Percentiles rank a stretch among this genome's conserved stretches.
Evolutionary conservation across 2,329 filamentous ascomycete genomes (phyloP).

Genomic region (Blastomyces silverae): DNA sequence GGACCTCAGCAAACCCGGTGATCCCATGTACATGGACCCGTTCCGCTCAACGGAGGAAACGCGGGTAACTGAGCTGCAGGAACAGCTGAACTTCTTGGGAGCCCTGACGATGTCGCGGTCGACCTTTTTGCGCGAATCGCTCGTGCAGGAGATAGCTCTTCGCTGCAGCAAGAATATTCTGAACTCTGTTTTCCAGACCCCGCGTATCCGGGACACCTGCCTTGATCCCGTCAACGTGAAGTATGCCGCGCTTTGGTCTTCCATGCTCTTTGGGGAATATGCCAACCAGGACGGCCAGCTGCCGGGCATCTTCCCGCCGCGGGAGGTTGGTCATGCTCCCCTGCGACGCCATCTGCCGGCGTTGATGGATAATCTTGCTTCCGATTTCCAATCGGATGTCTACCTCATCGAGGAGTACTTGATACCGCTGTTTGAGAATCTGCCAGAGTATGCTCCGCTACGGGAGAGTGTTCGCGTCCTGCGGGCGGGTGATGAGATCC

Average conservation of each 20-base stretch:
- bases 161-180: constrained; percentile 76
- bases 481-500: constrained; percentile 50
- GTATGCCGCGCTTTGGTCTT: constrained; percentile 69
- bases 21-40: constrained; percentile 75
- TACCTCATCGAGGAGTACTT: constrained; percentile 64
- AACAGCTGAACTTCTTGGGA: constrained; percentile 52
- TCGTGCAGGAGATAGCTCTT: constrained; percentile 60
- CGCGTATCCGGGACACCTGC: constrained; percentile 33
- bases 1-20: constrained; percentile 25
- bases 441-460: constrained; percentile 50
- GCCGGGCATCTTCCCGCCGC: constrained; percentile 23
- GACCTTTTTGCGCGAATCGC: constrained; percentile 58
- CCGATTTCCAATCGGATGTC: constrained; percentile 63
- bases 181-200: constrained; percentile 56
- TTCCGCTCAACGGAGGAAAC: constrained; percentile 66
- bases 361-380: constrained; percentile 58
- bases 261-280: constrained; percentile 46
- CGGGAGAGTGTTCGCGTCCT: constrained; percentile 51
- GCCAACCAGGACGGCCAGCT: constrained; percentile 25
- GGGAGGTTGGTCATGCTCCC: constrained; percentile 40
- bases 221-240: constrained; percentile 55
- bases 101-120: constrained; percentile 34
- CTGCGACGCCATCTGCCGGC: constrained; percentile 58
- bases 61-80: constrained; percentile 51
- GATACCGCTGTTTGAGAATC: constrained; percentile 52